A percentile compares a stretch with the other conserved stretches of the same genome.
Evolutionary conservation across 2,329 filamentous ascomycete genomes (phyloP).

Genomic region (Polychaeton citri): DNA sequence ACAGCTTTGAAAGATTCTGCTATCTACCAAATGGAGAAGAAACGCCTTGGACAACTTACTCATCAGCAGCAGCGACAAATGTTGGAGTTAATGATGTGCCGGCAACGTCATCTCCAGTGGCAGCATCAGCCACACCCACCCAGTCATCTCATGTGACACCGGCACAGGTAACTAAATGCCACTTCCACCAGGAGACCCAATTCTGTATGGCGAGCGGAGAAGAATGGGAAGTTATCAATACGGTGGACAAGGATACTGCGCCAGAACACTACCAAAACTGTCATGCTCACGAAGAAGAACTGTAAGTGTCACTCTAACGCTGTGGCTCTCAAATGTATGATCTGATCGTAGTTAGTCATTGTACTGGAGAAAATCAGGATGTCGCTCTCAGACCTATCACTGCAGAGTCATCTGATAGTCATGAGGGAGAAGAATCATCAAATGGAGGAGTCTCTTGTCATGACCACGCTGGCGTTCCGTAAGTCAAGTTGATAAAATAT

Average conservation of each 20-base stretch:
- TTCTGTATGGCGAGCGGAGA: constrained; percentile 31
- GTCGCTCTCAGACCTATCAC: constrained; percentile 37
- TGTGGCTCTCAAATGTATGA: not conserved
- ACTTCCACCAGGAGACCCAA: constrained; percentile 2
- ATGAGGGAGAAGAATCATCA: constrained; percentile 28
- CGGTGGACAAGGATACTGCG: constrained; percentile 41
- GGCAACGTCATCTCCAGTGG: not conserved
- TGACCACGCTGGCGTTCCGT: constrained; percentile 65
- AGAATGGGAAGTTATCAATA: constrained; percentile 33
- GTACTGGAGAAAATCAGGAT: constrained; percentile 3
- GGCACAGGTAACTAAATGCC: not conserved
- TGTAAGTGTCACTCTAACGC: constrained; percentile 25
- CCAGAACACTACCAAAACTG: constrained; percentile 52
- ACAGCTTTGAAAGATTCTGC: not conserved
- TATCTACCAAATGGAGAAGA: not conserved
- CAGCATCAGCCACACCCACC: not conserved
- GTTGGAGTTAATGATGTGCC: too few species aligned
- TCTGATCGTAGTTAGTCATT: constrained; percentile 25
- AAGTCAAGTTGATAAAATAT: constrained; percentile 21
- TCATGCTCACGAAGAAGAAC: constrained; percentile 45
- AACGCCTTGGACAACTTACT: not conserved
- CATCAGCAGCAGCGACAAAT: too few species aligned
- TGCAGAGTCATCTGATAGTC: constrained; percentile 47
- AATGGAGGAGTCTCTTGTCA: constrained; percentile 43
- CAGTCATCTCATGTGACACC: not conserved